These are phyloP conservation scores for Podila clonocystis DNA, from an alignment of 192 early-diverging fungal genomes.

Conservation along the genomic window DNA sequence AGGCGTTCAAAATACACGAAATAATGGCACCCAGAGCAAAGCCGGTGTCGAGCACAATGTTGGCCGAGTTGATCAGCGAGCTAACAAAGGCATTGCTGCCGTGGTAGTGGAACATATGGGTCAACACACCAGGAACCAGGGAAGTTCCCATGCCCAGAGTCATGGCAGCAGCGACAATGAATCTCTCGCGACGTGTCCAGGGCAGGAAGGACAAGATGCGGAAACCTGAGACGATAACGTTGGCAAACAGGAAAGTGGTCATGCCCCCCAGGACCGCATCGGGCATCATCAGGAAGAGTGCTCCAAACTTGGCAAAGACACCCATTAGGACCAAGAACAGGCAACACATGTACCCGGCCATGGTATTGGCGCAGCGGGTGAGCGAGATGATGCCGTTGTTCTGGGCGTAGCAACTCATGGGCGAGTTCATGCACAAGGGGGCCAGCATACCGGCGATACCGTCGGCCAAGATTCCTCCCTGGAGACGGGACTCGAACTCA, in stretches of 20 bases:
- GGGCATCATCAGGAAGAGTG: constrained; percentile 56
- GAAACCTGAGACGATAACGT: constrained; percentile 64
- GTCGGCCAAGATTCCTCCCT: constrained; percentile 63
- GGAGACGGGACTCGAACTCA: constrained; percentile 62
- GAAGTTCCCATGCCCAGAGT: constrained; percentile 59
- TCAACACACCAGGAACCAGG: constrained; percentile 61
- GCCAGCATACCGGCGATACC: constrained; percentile 56
- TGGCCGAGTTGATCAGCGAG: constrained; percentile 56
- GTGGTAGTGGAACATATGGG: constrained; percentile 56
- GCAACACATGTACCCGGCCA: constrained; percentile 65
- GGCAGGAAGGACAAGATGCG: constrained; percentile 61
- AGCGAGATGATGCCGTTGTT: constrained; percentile 68
- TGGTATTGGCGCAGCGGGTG: constrained; percentile 63
- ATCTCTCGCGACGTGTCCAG: constrained; percentile 66
- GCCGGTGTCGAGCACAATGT: constrained; percentile 59
- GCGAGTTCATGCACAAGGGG: constrained; percentile 55
- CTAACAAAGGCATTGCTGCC: constrained; percentile 49
- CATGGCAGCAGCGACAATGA: constrained; percentile 59
- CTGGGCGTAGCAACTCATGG: constrained; percentile 65
- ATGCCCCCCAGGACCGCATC: constrained; percentile 62
- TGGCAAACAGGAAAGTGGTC: constrained; percentile 63
- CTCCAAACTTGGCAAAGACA: constrained; percentile 62
- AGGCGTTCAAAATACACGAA: constrained; percentile 48
- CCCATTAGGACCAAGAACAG: constrained; percentile 61
- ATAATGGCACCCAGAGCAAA: constrained; percentile 57